Percentiles rank a stretch among this genome's conserved stretches.
Evolutionary conservation across 140 eudicot genomes (phyloP).

Genomic region (Stevia rebaudiana): DNA sequence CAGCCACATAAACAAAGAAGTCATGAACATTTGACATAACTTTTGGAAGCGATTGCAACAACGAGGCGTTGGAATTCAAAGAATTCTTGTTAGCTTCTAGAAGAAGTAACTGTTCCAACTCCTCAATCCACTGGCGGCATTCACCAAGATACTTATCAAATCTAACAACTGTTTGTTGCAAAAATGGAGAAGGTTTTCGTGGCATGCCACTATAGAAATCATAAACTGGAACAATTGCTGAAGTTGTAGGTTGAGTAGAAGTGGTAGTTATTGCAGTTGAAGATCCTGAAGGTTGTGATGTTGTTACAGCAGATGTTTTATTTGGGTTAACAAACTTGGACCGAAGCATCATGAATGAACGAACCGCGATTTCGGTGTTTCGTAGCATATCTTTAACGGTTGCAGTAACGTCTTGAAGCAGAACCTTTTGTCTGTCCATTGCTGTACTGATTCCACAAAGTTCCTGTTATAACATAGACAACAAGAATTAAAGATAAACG

Average conservation of each 20-base stretch:
- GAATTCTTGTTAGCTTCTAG: constrained; percentile 56
- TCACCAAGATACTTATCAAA: constrained; percentile 84
- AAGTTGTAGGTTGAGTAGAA: constrained; percentile 45
- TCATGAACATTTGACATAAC: constrained; percentile 87
- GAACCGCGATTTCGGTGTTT: constrained; percentile 83
- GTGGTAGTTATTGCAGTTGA: constrained; percentile 20
- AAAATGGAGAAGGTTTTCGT: constrained; percentile 83
- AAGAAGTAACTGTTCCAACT: constrained; percentile 73
- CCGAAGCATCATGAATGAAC: constrained; percentile 86
- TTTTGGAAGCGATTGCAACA: constrained; percentile 91
- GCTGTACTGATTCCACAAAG: constrained; percentile 87
- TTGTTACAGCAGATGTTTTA: constrained; percentile 37
- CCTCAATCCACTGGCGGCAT: constrained; percentile 93
- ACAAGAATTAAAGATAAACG: neutral
- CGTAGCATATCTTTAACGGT: constrained; percentile 77
- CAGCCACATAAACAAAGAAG: constrained; percentile 93
- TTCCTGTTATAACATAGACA: constrained; percentile 39
- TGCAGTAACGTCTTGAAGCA: constrained; percentile 59
- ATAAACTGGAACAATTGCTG: constrained; percentile 51
- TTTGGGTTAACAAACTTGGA: constrained; percentile 68
- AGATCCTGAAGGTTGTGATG: constrained; percentile 61
- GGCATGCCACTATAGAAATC: constrained; percentile 97
- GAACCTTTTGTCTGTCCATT: constrained; percentile 83
- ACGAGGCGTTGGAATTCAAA: constrained; percentile 41
- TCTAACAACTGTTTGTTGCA: constrained; percentile 81